These are phyloP conservation scores for Aspergillus versicolor DNA, from an alignment of 2,329 filamentous ascomycete species.

Conservation along the genomic window DNA sequence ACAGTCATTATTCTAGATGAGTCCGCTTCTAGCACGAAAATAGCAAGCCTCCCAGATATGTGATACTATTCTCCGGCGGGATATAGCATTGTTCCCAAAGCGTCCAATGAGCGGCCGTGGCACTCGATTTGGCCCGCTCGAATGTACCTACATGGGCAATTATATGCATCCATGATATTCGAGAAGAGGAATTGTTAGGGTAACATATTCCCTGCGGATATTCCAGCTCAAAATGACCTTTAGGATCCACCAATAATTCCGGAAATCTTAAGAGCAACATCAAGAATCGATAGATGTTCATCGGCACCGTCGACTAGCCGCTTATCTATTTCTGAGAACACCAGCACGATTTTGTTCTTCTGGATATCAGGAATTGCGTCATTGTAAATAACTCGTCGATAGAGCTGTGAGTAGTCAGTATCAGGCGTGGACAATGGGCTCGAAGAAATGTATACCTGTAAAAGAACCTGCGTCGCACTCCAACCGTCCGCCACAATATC, in stretches of 20 bases:
- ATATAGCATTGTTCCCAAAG: neutral
- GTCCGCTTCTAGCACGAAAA: neutral
- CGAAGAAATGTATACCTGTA: constrained; percentile 59
- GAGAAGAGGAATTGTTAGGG: neutral
- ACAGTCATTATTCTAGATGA: constrained; percentile 17
- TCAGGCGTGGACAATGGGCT: neutral
- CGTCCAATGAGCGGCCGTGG: neutral
- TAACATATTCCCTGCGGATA: neutral
- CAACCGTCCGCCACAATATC: constrained; percentile 95
- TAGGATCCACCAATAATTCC: constrained; percentile 56
- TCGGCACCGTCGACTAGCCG: constrained; percentile 90
- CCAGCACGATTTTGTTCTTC: constrained; percentile 84
- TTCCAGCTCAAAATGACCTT: neutral
- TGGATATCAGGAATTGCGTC: constrained; percentile 79
- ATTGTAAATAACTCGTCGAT: constrained; percentile 78
- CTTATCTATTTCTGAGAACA: constrained; percentile 95
- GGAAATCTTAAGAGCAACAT: constrained; percentile 78
- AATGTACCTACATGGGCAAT: neutral
- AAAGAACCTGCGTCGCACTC: constrained; percentile 86
- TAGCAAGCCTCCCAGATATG: neutral
- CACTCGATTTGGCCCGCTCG: neutral
- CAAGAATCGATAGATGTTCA: constrained; percentile 87
- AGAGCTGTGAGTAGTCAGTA: constrained; percentile 41
- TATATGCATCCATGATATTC: neutral
- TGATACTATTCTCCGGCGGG: neutral